phyloP scores from a whole-genome alignment of 129 eudicot genomes.

The Silybum marianum region DNA sequence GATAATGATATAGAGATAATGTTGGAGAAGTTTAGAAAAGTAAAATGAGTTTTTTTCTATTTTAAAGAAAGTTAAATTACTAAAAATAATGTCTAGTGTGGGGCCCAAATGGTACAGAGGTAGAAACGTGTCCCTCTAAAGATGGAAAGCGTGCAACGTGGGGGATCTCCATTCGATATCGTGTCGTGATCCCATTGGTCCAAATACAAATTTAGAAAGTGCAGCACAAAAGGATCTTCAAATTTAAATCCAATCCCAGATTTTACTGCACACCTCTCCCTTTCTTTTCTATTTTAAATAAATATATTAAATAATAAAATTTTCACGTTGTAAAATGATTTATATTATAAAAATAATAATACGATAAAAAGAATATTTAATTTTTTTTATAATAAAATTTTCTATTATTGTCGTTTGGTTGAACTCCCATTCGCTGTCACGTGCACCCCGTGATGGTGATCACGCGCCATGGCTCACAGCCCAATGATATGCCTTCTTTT shows the following conservation, averaged over 20 bases:
- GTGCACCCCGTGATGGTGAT: not conserved
- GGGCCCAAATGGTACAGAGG: not conserved
- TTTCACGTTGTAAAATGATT: not conserved
- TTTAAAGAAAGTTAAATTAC: too few species aligned
- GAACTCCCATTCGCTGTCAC: not conserved
- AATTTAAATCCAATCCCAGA: not conserved
- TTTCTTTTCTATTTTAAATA: not conserved
- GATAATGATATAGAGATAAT: too few species aligned
- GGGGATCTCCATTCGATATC: slow-evolving; percentile 1
- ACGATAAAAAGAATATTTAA: too few species aligned
- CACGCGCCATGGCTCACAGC: not conserved
- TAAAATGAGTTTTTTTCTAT: too few species aligned
- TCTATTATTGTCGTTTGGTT: not conserved
- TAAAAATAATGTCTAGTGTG: not conserved
- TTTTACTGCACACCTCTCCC: not conserved
- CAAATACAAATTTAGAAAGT: not conserved
- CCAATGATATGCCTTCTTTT: not conserved
- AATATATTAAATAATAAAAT: not conserved
- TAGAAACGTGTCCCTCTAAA: slow-evolving; percentile 29
- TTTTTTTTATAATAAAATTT: not conserved
- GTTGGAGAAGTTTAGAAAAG: too few species aligned
- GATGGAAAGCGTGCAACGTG: slow-evolving; percentile 17
- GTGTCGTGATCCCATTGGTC: slow-evolving; percentile 15
- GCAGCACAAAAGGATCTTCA: slow-evolving; percentile 16
- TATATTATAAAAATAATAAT: too few species aligned